Evolutionary conservation across 495 filamentous ascomycete genomes (phyloP).

Genomic region (Penicillium parvum): DNA sequence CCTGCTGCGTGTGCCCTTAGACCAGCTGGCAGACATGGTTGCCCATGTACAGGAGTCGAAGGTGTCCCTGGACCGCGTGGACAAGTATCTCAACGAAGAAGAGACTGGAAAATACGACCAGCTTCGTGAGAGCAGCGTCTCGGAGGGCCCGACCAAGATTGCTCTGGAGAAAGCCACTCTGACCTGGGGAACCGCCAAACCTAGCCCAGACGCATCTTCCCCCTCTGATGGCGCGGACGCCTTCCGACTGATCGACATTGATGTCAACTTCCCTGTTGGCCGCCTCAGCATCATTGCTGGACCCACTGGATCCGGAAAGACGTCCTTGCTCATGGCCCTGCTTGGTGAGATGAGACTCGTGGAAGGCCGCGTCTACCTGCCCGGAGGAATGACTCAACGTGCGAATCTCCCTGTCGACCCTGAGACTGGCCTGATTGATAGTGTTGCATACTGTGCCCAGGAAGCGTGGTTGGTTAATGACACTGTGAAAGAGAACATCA

Average conservation of each 20-base stretch:
- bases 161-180: slow-evolving; percentile 82
- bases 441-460: slow-evolving; percentile 94
- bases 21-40: slow-evolving; percentile 98
- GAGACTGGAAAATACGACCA: slow-evolving; percentile 97
- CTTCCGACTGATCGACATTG: slow-evolving; percentile 78
- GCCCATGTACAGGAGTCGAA: slow-evolving; percentile 97
- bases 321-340: slow-evolving; percentile 90
- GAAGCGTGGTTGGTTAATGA: slow-evolving; percentile 97
- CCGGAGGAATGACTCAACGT: slow-evolving; percentile 69
- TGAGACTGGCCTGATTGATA: slow-evolving; percentile 83
- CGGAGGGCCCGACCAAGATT: slow-evolving; percentile 60
- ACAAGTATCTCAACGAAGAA: slow-evolving; percentile 89
- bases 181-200: slow-evolving; percentile 71
- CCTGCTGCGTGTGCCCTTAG: slow-evolving; percentile 88
- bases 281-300: slow-evolving; percentile 88
- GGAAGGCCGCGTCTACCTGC: slow-evolving; percentile 75
- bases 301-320: slow-evolving; percentile 92
- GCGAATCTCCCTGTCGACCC: slow-evolving; percentile 79
- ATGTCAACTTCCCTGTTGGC: slow-evolving; percentile 72
- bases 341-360: slow-evolving; percentile 94
- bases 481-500: slow-evolving; percentile 93
- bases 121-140: slow-evolving; percentile 60
- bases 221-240: slow-evolving; percentile 36
- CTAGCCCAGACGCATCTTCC: slow-evolving; percentile 17
- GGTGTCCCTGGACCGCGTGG: slow-evolving; percentile 94